Evolutionary conservation across 2,329 filamentous ascomycete genomes (phyloP), one percentile per base, ranked within the genome.

Genomic region (Zasmidium angulare): DNA sequence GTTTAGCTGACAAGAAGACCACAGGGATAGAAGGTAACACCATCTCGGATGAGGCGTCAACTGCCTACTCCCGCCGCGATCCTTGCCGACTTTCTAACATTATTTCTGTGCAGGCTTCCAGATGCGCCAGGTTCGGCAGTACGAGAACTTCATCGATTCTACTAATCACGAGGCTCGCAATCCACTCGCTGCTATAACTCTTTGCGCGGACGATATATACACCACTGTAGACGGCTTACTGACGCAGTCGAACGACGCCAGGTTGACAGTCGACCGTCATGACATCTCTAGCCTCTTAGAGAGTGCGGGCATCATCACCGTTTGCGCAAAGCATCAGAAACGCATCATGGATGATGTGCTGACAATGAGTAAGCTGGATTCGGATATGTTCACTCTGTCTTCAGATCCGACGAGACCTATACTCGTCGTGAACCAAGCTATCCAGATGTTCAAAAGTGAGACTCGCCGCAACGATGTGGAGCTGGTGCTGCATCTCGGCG

Each of bases 291-390:
- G 54, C 17, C 58, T 62, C 21, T 53, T 60, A 10, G 71, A 71
- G 21, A 66, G 66, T 20, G 68, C 66, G 4, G 68, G 71, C 50
- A 71, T 68, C 10, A 72, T 73, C 46, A 63, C 66, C 7, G 59
- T 66, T n/a, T 73, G 71, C 40, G 69, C 69, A 1, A 60, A 65
- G 40, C 70, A 73, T 51, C 69, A 72, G 52, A 69, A 71, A 58
- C 70, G 76, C 12, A 80, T 81, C 36, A 78, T 80, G 3, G 78
- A 80, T 57, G 78, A 81, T 60, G 74, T 81, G 1, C 66, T 81
- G n/a, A 79, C 77, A 1, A 65, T 80, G 7, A 76, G 73, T 14
- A 80, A 72, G 36, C 66, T 73, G 6, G 71, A 72, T 43, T 67
- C 68, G 1, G 63, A 67, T n/a, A 56, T 72, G 31, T 60, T 72